These are phyloP conservation scores for Lonicera japonica DNA, from an alignment of 129 eudicot genomes.

Conservation along the genomic window DNA sequence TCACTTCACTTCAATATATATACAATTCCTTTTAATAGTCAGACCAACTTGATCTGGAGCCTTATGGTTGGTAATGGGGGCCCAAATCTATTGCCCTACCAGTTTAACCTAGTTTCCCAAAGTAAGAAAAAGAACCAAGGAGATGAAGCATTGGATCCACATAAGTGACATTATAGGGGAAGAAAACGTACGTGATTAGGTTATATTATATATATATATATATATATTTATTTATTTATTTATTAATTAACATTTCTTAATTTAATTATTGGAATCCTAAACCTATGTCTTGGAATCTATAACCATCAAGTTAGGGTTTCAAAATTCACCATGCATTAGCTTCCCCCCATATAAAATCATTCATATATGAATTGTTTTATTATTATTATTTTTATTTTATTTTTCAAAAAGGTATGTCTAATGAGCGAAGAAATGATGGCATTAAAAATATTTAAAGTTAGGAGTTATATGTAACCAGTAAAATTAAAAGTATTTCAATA, in stretches of 20 bases:
- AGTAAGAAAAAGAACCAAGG: neutral
- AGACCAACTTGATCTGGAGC: constrained; percentile 46
- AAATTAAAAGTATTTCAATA: no score
- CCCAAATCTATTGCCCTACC: no score
- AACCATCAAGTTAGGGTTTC: constrained; percentile 40
- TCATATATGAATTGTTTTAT: no score
- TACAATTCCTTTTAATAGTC: constrained; percentile 24
- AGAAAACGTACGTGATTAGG: no score
- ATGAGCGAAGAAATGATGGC: no score
- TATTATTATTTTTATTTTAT: no score
- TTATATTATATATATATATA: no score
- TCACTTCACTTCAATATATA: neutral
- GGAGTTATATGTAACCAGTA: no score
- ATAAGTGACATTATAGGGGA: constrained; percentile 13
- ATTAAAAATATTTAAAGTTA: no score
- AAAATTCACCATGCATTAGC: constrained; percentile 32
- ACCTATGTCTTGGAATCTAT: constrained; percentile 44
- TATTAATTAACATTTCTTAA: constrained; percentile 11
- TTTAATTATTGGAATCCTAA: constrained; percentile 40
- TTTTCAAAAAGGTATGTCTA: no score
- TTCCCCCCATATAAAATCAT: constrained; percentile 15
- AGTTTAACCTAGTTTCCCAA: constrained; percentile 26
- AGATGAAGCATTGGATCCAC: constrained; percentile 47
- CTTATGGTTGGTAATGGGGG: constrained; percentile 37
- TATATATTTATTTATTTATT: no score